Conservation (phyloP, 192 early-diverging fungal genomes). For the Coemansia furcata region DNA sequence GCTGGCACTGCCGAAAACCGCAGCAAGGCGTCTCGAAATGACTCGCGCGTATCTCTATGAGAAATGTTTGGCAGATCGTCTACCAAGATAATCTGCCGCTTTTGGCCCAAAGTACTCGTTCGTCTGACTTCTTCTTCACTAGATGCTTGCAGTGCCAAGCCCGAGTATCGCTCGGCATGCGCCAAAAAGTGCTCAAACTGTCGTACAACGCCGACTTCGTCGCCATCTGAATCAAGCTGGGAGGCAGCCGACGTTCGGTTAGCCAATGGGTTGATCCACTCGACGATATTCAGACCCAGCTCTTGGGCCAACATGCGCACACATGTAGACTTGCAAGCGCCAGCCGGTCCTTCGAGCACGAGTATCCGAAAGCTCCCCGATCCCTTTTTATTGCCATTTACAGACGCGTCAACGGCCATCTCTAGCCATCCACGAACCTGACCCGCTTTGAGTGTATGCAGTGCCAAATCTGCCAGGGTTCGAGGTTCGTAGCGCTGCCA, state of each 20-base stretch:
- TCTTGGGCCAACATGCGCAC: slow-evolving; percentile 56
- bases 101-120: neutral
- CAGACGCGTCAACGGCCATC: slow-evolving; percentile 21
- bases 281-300: slow-evolving; percentile 55
- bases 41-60: slow-evolving; percentile 48
- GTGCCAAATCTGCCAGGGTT: slow-evolving; percentile 44
- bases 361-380: slow-evolving; percentile 48
- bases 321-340: slow-evolving; percentile 63
- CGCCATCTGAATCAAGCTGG: slow-evolving; percentile 10
- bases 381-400: slow-evolving; percentile 1
- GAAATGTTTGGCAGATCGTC: slow-evolving; percentile 62
- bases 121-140: neutral
- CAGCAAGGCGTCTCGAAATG: slow-evolving; percentile 52
- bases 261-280: slow-evolving; percentile 60
- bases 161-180: slow-evolving; percentile 55
- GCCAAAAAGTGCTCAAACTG: slow-evolving; percentile 57
- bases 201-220: slow-evolving; percentile 43
- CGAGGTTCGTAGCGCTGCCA: slow-evolving; percentile 46
- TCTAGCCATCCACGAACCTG: slow-evolving; percentile 61
- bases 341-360: slow-evolving; percentile 63
- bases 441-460: slow-evolving; percentile 51
- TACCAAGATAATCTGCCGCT: slow-evolving; percentile 54
- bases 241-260: slow-evolving; percentile 5
- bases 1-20: slow-evolving; percentile 39
- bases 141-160: slow-evolving; percentile 15